Evolutionary conservation across 805 yeast genomes (phyloP), one percentile per base, ranked within the genome.

Genomic region (Candida schatavii): DNA sequence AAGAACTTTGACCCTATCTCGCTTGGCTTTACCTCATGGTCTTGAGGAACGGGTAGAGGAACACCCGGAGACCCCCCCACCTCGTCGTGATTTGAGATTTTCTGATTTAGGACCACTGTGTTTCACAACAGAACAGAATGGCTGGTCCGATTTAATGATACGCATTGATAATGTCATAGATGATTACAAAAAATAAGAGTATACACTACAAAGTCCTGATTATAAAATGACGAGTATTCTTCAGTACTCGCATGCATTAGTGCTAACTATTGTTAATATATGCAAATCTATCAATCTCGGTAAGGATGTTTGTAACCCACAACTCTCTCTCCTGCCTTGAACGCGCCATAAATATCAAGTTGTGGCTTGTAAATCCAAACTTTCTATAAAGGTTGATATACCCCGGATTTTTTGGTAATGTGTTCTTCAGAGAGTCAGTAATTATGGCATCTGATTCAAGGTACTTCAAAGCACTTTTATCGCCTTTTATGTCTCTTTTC

Each of bases 301-400:
- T 52, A 39, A 61, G 52, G 14, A 78, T 57, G 34, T 60, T 59
- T 7, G 65, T 54, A 3, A 86, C 90, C 98, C 98, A 90, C 25
- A 78, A 47, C 54, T 91, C 97, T 41, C 90, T 69, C 51, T 88
- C 96, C 46, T 84, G 84, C 30, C 91, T 66, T 1, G 96, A 86
- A 36, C 89, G 62, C 7, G 96, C 83, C 77, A 88, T 73, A 56
- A 90, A 89, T 2, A 85, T 82, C 66, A 85, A 68, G 35, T 81
- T 73, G 39, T 71, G 71, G 1, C 96, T 93, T 1, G 82, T 74
- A 2, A 78, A 75, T 4, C 90, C 91, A 29, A 85, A 60, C 40
- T 77, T 72, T 14, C 74, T 67, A 3, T 75, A 75, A 54, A 77
- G 59, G 37, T 60, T 74, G 4, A 75, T 41, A 21, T 73, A 44